Evolutionary conservation across 768 basidiomycete genomes (phyloP), one percentile per base, ranked within the genome.

Genomic region (Naganishia onofrii): DNA sequence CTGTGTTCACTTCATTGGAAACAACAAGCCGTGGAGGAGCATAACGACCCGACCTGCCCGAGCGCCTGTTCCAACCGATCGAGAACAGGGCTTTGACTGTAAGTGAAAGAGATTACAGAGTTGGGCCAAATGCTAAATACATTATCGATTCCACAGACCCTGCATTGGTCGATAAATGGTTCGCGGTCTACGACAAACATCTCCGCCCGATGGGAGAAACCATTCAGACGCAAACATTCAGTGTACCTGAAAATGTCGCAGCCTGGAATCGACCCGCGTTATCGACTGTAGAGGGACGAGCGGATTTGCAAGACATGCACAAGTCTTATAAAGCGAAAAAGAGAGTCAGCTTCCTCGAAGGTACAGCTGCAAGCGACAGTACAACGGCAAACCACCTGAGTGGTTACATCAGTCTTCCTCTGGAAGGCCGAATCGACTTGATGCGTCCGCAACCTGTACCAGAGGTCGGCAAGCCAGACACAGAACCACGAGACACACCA

Each of bases 1-100:
- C 56, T 88, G 88, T 68, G 86, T 96, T 70, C 93, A 97, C 81
- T 97, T 96, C 77, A 97, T 98, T 74, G 95, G 95, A 19, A 85
- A 88, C n/a, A 87, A 91, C 81, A 99, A 99, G 82, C 95, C 96
- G 17, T 99, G 96, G 95, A 84, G 87, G 60, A 86, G 87, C 21
- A 84, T 93, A 60, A 80, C 86, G 56, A 88, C 85, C 79, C 88
- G 92, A 36, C 83, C 88, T 12, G 88, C 91, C 0, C 86, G 84
- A 42, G 82, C 84, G 4, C 72, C 75, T 13, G 48, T 68, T n/a
- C 68, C 76, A 7, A 66, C 73, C 36, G 66, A 70, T 19, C 71
- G 75, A 60, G 72, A 76, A 36, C 36, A 54, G n/a, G 60, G 75
- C 0, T 79, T 75, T 58, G 78, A 81, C 66, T 81, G 79, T 80